Evolutionary conservation across 1,284 basidiomycete species (phyloP), one percentile per base, ranked within the genome.

Genomic region (Phenoliferia sp.): DNA sequence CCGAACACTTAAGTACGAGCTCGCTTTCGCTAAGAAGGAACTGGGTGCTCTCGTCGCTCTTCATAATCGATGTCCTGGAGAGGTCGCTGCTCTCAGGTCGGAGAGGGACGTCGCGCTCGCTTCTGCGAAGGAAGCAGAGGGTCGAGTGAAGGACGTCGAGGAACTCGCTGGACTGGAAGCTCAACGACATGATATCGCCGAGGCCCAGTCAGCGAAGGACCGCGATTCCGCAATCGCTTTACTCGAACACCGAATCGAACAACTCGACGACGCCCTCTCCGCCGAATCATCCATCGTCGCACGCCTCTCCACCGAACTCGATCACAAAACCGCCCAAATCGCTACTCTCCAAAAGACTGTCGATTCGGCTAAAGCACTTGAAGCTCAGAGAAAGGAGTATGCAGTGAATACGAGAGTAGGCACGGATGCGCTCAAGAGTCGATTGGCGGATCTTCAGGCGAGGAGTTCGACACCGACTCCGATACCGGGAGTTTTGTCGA

Each of bases 31-130:
- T 26, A 62, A 65, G 48, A 22, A 36, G 15, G 67, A 71, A 34
- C 65, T 71, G 22, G 59, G 50, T 2, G 50, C 44, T 3, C 32
- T 69, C 28, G n/a, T 12, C 16, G 61, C 56, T 0, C 58, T 63
- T 16, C 36, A 50, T 4, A 55, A 55, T 34, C 31, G 50, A 50
- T 31, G 64, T 36, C 15, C 22, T 26, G 52, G 64, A n/a, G 59
- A 63, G 29, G 58, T 22, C 1, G 12, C 44, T 3, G 56, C 15
- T 28, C 28, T 22, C 29, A 16, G 16, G 54, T 22, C 26, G 15
- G 70, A 72, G 55, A 62, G 68, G 2, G 66, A 69, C 28, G 6
- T 64, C 3, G 66, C 68, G 2, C 29, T 50, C 28, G 32, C 33
- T n/a, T 5, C 34, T 3, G 57, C 57, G 33, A 48, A 48, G 39